These are phyloP conservation scores for Leucoagaricus sp. DNA, from an alignment of 1,284 basidiomycete genomes.

Conservation along the genomic window DNA sequence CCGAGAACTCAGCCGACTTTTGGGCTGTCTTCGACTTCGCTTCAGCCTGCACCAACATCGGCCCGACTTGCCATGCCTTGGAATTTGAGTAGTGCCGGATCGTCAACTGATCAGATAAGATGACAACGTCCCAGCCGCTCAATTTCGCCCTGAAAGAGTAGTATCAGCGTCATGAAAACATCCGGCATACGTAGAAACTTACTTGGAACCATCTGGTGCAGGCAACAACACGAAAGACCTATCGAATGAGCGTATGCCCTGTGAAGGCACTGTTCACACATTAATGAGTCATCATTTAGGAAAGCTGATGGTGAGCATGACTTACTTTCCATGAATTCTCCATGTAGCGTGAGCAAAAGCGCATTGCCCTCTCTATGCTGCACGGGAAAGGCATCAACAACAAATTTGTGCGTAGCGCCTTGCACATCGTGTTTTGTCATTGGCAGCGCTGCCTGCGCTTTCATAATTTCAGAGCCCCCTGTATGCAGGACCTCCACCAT, in stretches of 20 bases:
- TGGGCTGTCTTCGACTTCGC: constrained; percentile 23
- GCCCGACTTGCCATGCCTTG: constrained; percentile 76
- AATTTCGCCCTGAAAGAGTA: constrained; percentile 61
- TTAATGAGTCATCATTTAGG: neutral
- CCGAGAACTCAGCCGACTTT: constrained; percentile 25
- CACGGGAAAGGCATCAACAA: constrained; percentile 86
- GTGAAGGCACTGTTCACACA: constrained; percentile 44
- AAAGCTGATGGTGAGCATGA: constrained; percentile 16
- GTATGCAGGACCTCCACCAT: constrained; percentile 73
- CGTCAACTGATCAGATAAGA: constrained; percentile 88
- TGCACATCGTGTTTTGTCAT: constrained; percentile 77
- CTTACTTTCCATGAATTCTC: constrained; percentile 89
- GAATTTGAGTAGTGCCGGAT: constrained; percentile 84
- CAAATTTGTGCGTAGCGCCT: constrained; percentile 53
- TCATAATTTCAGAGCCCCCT: constrained; percentile 69
- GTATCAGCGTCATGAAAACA: constrained; percentile 13
- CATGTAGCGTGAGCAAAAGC: constrained; percentile 86
- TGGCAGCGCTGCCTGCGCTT: constrained; percentile 68
- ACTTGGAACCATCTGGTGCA: constrained; percentile 80
- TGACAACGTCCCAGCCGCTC: constrained; percentile 87
- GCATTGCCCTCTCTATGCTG: constrained; percentile 55
- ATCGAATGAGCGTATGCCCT: constrained; percentile 90
- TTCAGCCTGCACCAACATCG: constrained; percentile 64
- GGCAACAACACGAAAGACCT: constrained; percentile 88
- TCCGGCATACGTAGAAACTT: constrained; percentile 28